phyloP scores from a whole-genome alignment of 352 stramenopile genomes.

The Pythium monospermum region DNA sequence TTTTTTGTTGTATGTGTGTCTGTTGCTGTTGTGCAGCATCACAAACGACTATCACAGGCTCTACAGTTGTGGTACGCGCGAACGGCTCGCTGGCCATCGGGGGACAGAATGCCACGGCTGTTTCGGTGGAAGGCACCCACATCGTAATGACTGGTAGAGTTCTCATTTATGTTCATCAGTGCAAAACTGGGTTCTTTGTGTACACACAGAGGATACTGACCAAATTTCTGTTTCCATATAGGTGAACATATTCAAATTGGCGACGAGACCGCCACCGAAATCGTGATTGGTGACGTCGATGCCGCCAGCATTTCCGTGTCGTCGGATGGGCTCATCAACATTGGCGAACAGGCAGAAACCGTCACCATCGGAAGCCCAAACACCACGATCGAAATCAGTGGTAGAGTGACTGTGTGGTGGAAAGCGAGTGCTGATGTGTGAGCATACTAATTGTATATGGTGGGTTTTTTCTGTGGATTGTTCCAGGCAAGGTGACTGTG shows the following conservation, averaged over 20 bases:
- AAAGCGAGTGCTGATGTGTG: too few relatives aligned
- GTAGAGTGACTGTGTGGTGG: neutral
- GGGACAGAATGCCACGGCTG: too few relatives aligned
- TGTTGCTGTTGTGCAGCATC: too few relatives aligned
- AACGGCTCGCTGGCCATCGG: too few relatives aligned
- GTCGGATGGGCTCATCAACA: slow-evolving; percentile 4
- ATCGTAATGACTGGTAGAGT: too few relatives aligned
- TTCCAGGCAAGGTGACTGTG: slow-evolving; percentile 45
- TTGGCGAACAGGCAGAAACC: slow-evolving; percentile 6
- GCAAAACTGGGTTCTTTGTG: neutral
- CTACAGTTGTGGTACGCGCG: too few relatives aligned
- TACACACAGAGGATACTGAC: neutral
- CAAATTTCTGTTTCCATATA: neutral
- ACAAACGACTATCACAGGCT: too few relatives aligned
- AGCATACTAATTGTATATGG: neutral
- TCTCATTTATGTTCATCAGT: too few relatives aligned
- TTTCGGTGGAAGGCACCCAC: too few relatives aligned
- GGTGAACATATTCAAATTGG: slow-evolving; percentile 5
- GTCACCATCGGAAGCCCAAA: slow-evolving; percentile 12
- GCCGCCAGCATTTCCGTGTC: neutral
- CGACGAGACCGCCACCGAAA: slow-evolving; percentile 3
- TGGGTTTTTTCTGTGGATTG: neutral
- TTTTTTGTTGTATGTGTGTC: neutral
- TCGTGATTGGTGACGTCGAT: slow-evolving; percentile 2
- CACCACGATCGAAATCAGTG: slow-evolving; percentile 8